Conservation (phyloP, 768 basidiomycete genomes). For the Clavaria fumosa region DNA sequence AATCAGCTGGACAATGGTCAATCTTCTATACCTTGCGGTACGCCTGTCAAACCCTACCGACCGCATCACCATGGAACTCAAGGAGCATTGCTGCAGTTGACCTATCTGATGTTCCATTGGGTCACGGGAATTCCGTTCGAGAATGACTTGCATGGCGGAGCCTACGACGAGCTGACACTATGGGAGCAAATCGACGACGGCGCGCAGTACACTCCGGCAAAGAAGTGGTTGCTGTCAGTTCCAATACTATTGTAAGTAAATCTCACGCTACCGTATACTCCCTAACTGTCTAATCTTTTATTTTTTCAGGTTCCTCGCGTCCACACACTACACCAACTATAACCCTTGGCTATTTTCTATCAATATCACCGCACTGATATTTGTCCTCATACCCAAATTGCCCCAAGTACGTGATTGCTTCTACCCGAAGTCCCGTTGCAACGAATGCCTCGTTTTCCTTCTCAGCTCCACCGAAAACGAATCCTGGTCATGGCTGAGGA, state of each 20-base stretch:
- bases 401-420: slow-evolving; percentile 46
- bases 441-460: slow-evolving; percentile 8
- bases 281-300: slow-evolving; percentile 8
- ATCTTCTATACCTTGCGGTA: slow-evolving; percentile 81
- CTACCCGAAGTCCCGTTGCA: slow-evolving; percentile 7
- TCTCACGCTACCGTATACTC: background rate
- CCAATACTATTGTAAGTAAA: slow-evolving; percentile 73
- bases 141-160: slow-evolving; percentile 73
- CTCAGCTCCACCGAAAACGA: slow-evolving; percentile 67
- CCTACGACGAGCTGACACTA: slow-evolving; percentile 91
- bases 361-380: slow-evolving; percentile 64
- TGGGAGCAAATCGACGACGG: slow-evolving; percentile 99
- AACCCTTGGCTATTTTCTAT: slow-evolving; percentile 87
- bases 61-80: background rate
- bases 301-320: slow-evolving; percentile 68
- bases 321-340: slow-evolving; percentile 97
- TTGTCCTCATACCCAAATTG: slow-evolving; percentile 90
- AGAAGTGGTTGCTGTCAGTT: slow-evolving; percentile 88
- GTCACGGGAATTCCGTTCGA: slow-evolving; percentile 96
- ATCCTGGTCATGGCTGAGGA: slow-evolving; percentile 61
- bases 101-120: slow-evolving; percentile 98
- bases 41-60: slow-evolving; percentile 17
- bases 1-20: slow-evolving; percentile 90
- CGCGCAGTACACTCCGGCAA: slow-evolving; percentile 95
- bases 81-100: slow-evolving; percentile 36